A percentile compares a stretch with the other conserved stretches of the same genome.
Conservation (phyloP, 345 rosid genomes). For the Corchorus capsularis region DNA sequence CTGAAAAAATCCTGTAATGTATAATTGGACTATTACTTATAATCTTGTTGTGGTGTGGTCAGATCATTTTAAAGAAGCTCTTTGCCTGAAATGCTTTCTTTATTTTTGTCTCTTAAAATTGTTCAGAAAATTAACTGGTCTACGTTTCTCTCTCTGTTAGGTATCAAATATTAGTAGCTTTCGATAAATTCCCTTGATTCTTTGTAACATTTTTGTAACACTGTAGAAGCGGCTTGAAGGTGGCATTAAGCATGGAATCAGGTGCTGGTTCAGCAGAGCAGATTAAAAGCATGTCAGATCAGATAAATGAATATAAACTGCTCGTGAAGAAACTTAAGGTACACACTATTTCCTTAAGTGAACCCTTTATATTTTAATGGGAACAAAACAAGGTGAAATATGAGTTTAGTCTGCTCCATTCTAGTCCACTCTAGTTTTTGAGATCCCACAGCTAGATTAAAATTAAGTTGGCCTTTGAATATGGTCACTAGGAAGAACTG, state of each 20-base stretch:
- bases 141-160: too few relatives aligned
- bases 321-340: constrained; percentile 72
- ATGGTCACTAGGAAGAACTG: constrained; percentile 64
- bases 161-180: too few relatives aligned
- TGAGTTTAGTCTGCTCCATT: constrained; percentile 9
- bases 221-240: constrained; percentile 36
- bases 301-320: constrained; percentile 58
- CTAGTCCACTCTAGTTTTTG: constrained; percentile 15
- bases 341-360: constrained; percentile 17
- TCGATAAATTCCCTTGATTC: neutral
- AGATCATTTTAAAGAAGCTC: constrained; percentile 6
- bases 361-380: constrained; percentile 4
- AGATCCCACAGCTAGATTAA: constrained; percentile 11
- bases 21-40: neutral
- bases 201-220: constrained; percentile 5
- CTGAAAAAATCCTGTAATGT: neutral
- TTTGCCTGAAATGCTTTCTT: constrained; percentile 1
- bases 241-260: constrained; percentile 32
- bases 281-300: constrained; percentile 46
- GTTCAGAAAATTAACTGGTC: neutral
- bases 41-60: neutral
- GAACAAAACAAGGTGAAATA: neutral
- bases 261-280: constrained; percentile 38
- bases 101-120: constrained; percentile 4
- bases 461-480: constrained; percentile 16